Evolutionary conservation across 768 basidiomycete genomes (phyloP), one percentile per base, ranked within the genome.

Genomic region (Leccinum incarnatum): DNA sequence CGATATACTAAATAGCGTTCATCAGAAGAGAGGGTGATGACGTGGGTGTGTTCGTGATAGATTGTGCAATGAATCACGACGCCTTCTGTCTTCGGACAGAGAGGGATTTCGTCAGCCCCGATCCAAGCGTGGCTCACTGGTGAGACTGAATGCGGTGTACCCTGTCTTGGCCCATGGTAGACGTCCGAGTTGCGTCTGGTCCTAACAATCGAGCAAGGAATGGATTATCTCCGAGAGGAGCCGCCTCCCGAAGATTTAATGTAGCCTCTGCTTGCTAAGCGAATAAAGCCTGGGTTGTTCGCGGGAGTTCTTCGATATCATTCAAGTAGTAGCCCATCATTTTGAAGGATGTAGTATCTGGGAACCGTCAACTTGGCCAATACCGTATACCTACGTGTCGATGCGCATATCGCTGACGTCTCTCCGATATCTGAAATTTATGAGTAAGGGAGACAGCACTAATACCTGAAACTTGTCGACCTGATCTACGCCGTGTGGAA

Each of bases 401-500:
- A 94, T 87, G 14, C 93, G 78, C 1, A 89, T 91, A 73, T 95
- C 92, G 0, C 92, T 93, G 25, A 93, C 85, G 58, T 94, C 92
- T 61, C 91, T 76, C 63, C 93, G 85, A 74, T 92, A 93, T 30
- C 90, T 92, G 62, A 10, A 60, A 56, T 50, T 57, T 14, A 19
- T 66, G 25, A 62, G 48, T 49, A 51, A 21, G 19, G 2, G 29
- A 25, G 32, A 54, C 40, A 27, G 15, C 46, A 78, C 87, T 69
- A 65, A 92, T 89, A 88, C 83, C 70, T 85, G 83, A 69, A 90
- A 93, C 66, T 84, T 89, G 29, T 93, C 91, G 23, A 83, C 62
- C 72, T 91, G 89, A 70, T 92, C 91, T 92, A n/a, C 34, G 40
- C 54, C 57, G 37, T 29, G 53, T 53, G 5, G 14, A 49, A 57